Evolutionary conservation across 768 basidiomycete genomes (phyloP), one percentile per base, ranked within the genome.

Genomic region (Leccinum arenicola): DNA sequence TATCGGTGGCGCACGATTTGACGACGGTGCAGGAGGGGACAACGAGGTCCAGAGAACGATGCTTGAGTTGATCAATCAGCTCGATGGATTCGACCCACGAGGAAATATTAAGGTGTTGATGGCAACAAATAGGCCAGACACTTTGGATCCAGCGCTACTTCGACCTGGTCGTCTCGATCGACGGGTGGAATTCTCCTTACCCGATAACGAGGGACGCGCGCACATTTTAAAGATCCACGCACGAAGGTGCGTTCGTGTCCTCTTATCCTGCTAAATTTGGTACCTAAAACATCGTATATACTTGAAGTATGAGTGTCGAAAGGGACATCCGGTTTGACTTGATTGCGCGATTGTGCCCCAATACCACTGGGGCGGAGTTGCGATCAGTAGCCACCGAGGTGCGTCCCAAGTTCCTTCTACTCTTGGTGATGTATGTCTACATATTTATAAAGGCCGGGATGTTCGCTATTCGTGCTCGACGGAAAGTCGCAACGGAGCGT

Each of bases 41-140:
- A 98, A 99, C 68, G 97, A 99, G 70, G 97, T 99, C 47, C 97
- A 99, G 76, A 79, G 97, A 72, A 99, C 97, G 11, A 99, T 99
- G 97, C 79, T 99, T 78, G 97, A 99, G 76, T 77, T 98, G 68
- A 98, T 99, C 70, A 98, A 98, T 73, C 97, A 99, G 74, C 77
- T 99, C 72, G 95, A 99, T 68, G 97, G 97, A 33, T 99, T 99
- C 75, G 97, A 98, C 75, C 89, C 96, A 7, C 78, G 97, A 77
- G 97, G 97, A n/a, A 98, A 98, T 71, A 98, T 99, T 77, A 99
- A 99, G 75, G 96, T 99, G 21, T 81, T 99, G 58, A 99, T 99
- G 97, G 97, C 97, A 31, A 98, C 97, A 7, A 98, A 99, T 79
- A 96, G 96, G 74, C 97, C 97, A 19, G 97, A 99, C 74, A 98